A percentile compares a stretch with the other conserved stretches of the same genome.
Evolutionary conservation across 495 filamentous ascomycete genomes (phyloP).

Genomic region (Penicillium odoratum): DNA sequence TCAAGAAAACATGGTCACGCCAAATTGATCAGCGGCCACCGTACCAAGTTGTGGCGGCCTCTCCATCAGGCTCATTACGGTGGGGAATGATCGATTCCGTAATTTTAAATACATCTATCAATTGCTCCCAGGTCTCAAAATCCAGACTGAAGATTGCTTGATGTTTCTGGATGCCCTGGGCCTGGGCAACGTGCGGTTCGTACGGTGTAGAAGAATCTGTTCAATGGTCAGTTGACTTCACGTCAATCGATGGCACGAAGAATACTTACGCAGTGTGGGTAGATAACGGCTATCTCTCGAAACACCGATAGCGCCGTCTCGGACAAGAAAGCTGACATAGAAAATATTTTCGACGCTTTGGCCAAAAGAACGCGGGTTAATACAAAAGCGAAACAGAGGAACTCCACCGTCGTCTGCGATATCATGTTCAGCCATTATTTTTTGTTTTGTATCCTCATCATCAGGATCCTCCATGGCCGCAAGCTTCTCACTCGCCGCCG

Average conservation of each 20-base stretch:
- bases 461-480: slow-evolving; percentile 32
- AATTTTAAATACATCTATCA: slow-evolving; percentile 74
- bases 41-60: slow-evolving; percentile 74
- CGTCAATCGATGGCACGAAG: background rate
- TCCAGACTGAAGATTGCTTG: slow-evolving; percentile 86
- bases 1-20: background rate
- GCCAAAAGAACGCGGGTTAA: slow-evolving; percentile 87
- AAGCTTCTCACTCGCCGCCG: slow-evolving; percentile 32
- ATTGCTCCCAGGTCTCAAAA: slow-evolving; percentile 74
- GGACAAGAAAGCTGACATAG: slow-evolving; percentile 91
- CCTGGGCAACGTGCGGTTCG: slow-evolving; percentile 45
- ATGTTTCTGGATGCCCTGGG: slow-evolving; percentile 59
- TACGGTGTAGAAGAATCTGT: slow-evolving; percentile 42
- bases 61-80: slow-evolving; percentile 59
- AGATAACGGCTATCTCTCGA: slow-evolving; percentile 61
- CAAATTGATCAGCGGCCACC: slow-evolving; percentile 22
- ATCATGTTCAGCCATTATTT: slow-evolving; percentile 53
- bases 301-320: slow-evolving; percentile 75
- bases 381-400: slow-evolving; percentile 75
- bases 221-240: slow-evolving; percentile 29
- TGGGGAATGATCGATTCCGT: slow-evolving; percentile 79
- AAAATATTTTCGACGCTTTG: slow-evolving; percentile 98
- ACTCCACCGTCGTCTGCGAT: slow-evolving; percentile 65
- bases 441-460: slow-evolving; percentile 31
- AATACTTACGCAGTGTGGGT: slow-evolving; percentile 69